Base-by-base conservation (phyloP, 2,329 filamentous ascomycete species). In the Fusarium sororula region DNA sequence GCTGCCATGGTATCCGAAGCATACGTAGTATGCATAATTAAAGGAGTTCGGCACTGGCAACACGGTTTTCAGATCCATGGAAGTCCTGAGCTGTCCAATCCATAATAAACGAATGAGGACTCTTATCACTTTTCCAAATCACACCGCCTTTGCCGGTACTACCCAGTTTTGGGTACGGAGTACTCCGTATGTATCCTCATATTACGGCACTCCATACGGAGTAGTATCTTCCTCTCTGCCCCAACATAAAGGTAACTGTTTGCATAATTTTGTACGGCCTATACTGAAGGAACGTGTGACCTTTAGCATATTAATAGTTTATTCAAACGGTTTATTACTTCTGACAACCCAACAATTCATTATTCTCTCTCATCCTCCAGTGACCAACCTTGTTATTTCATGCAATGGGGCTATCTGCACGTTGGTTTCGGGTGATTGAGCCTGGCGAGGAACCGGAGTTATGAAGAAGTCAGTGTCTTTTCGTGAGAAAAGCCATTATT, bases 111-210 rank as follows among this genome's bases (percentile, higher is more conserved):
- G 51, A 71, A 63, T 53, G 55, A 71, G 67, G 41, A 37, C 37
- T 58, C 51, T 60, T 54, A 39, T 68, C 66, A 70, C 63, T 38
- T 70, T 13, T 45, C 17, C 30, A 30, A 32, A 72, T 70, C 70
- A 73, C 70, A 73, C 70, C 70, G 70, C 70, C 48, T 54, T 64
- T 70, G 39, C 51, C 41, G 20, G 30, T 37, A 38, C 28, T 54
- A 20, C 18, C 18, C 24, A 54, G 32, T 28, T 54, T 28, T 28
- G 20, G 50, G 20, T 54, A 54, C 15, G 14, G 41, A 42, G 14
- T 50, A 50, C n/a, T 15, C 32, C 32, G 14, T 35, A 35, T 35
- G 32, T 35, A 35, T 35, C 32, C 32, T 15, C 14, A 35, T 35
- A 35, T 35, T 35, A 35, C 32, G 32, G 32, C 32, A 35, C 32